Evolutionary conservation across 1,139 yeast genomes (phyloP), one percentile per base, ranked within the genome.

Genomic region (Scheffersomyces segobiensis): DNA sequence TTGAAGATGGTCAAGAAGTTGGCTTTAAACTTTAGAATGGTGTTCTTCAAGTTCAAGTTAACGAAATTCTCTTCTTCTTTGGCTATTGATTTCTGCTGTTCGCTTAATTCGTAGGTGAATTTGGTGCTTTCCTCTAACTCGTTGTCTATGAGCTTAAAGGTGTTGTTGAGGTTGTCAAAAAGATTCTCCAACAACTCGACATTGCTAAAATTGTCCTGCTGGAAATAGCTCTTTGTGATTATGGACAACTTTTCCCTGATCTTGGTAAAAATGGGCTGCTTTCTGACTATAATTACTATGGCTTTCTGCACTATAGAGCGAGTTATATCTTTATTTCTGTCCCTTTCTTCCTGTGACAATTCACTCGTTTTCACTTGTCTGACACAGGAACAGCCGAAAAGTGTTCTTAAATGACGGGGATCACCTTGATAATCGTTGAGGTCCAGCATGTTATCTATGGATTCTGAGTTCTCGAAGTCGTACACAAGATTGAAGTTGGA

Each of bases 371-470:
- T 82, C 52, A 93, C 83, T 71, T 95, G 98, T 53, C 97, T 81
- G 32, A 93, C 93, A 73, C 99, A 95, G 0, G 97, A 89, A 63
- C 97, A 91, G 0, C 97, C 99, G 79, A 95, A 95, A 19, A 93
- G 74, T 0, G 99, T 95, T 22, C 88, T 85, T 49, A 86, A 78
- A 60, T 82, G 70, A 56, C 81, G 76, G 7, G 86, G 84, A 55
- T 80, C 81, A 6, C 78, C 78, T 54, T 68, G 73, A 62, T 72
- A 83, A 46, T 74, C 73, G 22, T 82, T 80, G 48, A 85, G 75
- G 57, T 80, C 85, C 12, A 77, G 74, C 57, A 74, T 66, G 58
- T 75, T 72, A 62, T 79, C 85, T 57, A 83, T 77, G 18, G 87
- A 81, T 50, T 71, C 72, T 46, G 80, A 77, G 49, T 77, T 76